phyloP scores from a whole-genome alignment of 352 stramenopile genomes.

The Hyaloperonospora arabidopsidis region DNA sequence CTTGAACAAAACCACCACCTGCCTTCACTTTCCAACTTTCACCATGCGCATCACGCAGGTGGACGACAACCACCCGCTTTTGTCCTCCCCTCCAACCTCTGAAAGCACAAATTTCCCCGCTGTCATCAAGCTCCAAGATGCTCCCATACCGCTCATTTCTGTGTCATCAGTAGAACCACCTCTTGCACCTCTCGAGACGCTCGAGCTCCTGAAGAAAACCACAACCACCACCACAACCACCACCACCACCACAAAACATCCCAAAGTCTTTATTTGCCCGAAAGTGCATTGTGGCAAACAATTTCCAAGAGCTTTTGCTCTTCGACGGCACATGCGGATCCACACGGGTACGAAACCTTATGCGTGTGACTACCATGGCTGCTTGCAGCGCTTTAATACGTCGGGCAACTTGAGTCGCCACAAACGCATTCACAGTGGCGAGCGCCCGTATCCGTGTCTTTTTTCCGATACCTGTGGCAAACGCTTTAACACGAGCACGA shows the following conservation, averaged over 20 bases:
- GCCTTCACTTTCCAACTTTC: slow-evolving; percentile 39
- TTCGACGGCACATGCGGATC: slow-evolving; percentile 78
- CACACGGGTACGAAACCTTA: slow-evolving; percentile 82
- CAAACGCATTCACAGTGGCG: slow-evolving; percentile 82
- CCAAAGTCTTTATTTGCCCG: slow-evolving; percentile 2
- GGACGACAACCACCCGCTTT: slow-evolving; percentile 7
- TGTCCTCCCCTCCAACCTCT: too few species aligned
- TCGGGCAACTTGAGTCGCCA: slow-evolving; percentile 82
- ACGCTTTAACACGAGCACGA: slow-evolving; percentile 83
- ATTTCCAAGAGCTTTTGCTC: slow-evolving; percentile 76
- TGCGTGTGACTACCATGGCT: slow-evolving; percentile 68
- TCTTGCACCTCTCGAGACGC: too few species aligned
- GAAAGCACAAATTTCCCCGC: too few species aligned
- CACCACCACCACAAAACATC: too few species aligned
- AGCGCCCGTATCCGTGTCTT: slow-evolving; percentile 73
- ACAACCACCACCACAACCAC: too few species aligned
- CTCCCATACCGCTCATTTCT: too few species aligned
- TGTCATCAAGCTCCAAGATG: too few species aligned
- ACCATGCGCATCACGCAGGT: slow-evolving; percentile 29
- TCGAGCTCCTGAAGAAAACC: too few species aligned
- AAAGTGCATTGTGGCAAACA: slow-evolving; percentile 79
- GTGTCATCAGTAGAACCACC: too few species aligned
- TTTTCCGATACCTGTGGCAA: slow-evolving; percentile 76
- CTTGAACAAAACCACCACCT: too few species aligned
- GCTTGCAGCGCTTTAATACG: slow-evolving; percentile 77